Evolutionary conservation across 2,329 filamentous ascomycete species (phyloP).

Genomic region (Lecanicillium sp.): DNA sequence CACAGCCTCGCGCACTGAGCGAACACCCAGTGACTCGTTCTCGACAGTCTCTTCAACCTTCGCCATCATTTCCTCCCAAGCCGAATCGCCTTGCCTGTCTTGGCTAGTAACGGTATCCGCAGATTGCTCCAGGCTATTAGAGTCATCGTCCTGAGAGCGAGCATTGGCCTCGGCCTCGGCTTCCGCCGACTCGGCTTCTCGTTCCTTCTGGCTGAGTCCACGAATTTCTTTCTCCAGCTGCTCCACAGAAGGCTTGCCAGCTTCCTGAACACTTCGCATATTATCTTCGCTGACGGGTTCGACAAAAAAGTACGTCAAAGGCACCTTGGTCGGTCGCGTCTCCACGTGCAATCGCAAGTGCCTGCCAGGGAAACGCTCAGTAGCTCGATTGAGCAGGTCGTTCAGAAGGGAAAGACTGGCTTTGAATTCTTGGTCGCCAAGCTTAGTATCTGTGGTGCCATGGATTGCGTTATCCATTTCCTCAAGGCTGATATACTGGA

Average conservation of each 20-base stretch:
- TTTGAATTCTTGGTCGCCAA: conserved; percentile 83
- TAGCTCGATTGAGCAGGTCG: conserved; percentile 68
- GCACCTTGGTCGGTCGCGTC: conserved; percentile 50
- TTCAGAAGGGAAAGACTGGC: conserved; percentile 74
- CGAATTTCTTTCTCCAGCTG: conserved; percentile 60
- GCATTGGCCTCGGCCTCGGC: conserved; percentile 7
- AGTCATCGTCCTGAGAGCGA: background rate
- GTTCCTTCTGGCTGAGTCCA: conserved; percentile 33
- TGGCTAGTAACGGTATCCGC: conserved; percentile 12
- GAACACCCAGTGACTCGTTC: conserved; percentile 46
- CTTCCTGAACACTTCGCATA: conserved; percentile 66
- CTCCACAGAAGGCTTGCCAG: conserved; percentile 56
- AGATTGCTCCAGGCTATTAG: conserved; percentile 9
- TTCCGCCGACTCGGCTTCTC: conserved; percentile 14
- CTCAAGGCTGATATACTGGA: conserved; percentile 80
- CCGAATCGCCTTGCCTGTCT: conserved; percentile 24
- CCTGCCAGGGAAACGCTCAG: conserved; percentile 63
- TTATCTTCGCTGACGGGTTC: conserved; percentile 71
- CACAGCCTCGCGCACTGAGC: conserved; percentile 45
- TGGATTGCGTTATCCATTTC: conserved; percentile 94
- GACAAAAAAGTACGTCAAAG: conserved; percentile 83
- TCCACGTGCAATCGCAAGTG: conserved; percentile 79
- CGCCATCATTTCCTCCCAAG: conserved; percentile 47
- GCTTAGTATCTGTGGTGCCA: conserved; percentile 53
- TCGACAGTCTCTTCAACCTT: conserved; percentile 51